Percentiles rank a stretch among this genome's conserved stretches.
Conservation (phyloP, 2,329 filamentous ascomycete species). For the Basipetospora chlamydospora region DNA sequence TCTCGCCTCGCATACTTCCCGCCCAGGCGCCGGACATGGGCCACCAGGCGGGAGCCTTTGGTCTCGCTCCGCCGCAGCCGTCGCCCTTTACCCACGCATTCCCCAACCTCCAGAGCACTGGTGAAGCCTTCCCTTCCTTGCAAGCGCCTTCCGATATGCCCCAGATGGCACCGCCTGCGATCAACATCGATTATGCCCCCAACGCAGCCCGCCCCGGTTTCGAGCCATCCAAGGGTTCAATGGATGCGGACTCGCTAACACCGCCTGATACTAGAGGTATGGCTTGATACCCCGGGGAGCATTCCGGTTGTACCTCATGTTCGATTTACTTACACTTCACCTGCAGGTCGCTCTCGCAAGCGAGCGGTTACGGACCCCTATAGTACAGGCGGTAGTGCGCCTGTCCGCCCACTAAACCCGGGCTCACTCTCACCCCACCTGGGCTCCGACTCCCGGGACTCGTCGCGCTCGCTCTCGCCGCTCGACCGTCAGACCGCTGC, state of each 20-base stretch:
- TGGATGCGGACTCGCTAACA: conserved; percentile 66
- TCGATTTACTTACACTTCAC: conserved; percentile 7
- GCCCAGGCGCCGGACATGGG: conserved; percentile 38
- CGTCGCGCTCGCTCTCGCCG: conserved; percentile 43
- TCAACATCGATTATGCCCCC: conserved; percentile 86
- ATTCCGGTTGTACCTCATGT: background rate
- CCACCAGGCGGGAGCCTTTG: conserved; percentile 29
- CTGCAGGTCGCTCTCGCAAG: conserved; percentile 29
- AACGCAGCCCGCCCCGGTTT: conserved; percentile 32
- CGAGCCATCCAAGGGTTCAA: conserved; percentile 46
- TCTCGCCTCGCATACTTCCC: conserved; percentile 46
- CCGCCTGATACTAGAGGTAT: conserved; percentile 56
- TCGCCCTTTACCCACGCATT: conserved; percentile 1
- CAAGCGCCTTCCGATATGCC: conserved; percentile 44
- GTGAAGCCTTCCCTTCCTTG: conserved; percentile 38
- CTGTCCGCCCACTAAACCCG: conserved; percentile 22
- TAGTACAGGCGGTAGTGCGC: conserved; percentile 28
- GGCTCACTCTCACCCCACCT: conserved; percentile 36
- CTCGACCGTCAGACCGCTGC: conserved; percentile 35
- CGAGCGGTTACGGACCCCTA: conserved; percentile 47
- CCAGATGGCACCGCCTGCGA: conserved; percentile 81
- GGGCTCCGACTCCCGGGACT: conserved; percentile 29
- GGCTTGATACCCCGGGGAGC: conserved; percentile 9
- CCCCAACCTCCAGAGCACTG: conserved; percentile 4
- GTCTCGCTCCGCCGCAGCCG: conserved; percentile 23